Conservation (phyloP, 148 eudicot genomes). For the Oxyria digyna region DNA sequence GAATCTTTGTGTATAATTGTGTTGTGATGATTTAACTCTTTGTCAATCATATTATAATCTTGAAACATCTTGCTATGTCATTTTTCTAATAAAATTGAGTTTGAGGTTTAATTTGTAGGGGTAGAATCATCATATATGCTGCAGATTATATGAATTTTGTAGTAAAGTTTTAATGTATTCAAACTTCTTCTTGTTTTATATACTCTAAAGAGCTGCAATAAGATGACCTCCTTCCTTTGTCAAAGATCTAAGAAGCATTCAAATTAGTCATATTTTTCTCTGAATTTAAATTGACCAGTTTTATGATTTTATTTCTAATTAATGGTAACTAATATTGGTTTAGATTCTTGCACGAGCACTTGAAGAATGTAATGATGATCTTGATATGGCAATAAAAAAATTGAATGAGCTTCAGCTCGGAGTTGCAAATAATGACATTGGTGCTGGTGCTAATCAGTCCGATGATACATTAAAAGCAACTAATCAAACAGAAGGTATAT, state of each 20-base stretch:
- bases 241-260: neutral
- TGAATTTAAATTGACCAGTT: neutral
- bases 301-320: neutral
- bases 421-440: too few relatives aligned
- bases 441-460: too few relatives aligned
- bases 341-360: conserved; percentile 71
- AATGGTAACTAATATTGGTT: neutral
- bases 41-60: neutral
- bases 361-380: too few relatives aligned
- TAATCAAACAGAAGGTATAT: too few relatives aligned
- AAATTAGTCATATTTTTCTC: too few relatives aligned
- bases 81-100: neutral
- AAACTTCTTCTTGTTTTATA: neutral
- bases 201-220: neutral
- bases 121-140: neutral
- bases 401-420: too few relatives aligned
- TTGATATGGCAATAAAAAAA: too few relatives aligned
- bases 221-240: neutral
- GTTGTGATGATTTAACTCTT: too few relatives aligned
- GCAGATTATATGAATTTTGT: neutral
- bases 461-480: too few relatives aligned
- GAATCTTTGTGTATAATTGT: neutral
- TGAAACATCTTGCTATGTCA: neutral
- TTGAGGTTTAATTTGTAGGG: neutral
- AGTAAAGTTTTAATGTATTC: neutral